Base-by-base conservation (phyloP, 768 basidiomycete genomes). In the Boletus barrowsii region DNA sequence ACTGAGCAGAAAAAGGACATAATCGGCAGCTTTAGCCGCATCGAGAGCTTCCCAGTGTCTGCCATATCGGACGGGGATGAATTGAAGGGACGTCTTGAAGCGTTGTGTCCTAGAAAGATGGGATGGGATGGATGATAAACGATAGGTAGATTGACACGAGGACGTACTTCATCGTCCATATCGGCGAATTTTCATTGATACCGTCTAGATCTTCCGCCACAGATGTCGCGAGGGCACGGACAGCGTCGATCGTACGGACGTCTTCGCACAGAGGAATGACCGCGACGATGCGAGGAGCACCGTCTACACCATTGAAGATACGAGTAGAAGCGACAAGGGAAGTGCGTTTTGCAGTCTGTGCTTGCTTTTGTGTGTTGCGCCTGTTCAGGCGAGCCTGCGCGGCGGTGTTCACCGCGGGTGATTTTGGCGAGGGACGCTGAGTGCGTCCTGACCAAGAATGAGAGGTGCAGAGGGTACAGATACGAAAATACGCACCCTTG, bases 71-170 rank as follows among this genome's bases (percentile, higher is more conserved):
- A 96, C 76, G 40, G 84, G 84, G 49, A 93, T 77, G 70, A 97
- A 90, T 64, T 97, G 94, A 4, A 98, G 76, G 7, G 87, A 90
- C 0, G 93, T 93, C 72, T 90, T 94, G 78, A 93, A 97, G 20
- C 91, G 82, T 46, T 92, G 89, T 36, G 86, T 89, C 66, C 93
- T 95, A 7, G 58, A 5, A 35, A 36, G 22, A 54, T 33, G 39
- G 33, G 35, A 53, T 42, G 33, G 7, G 42, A 35, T 55, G 49
- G 54, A 24, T 36, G 37, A 56, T 32, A 42, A 20, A 39, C 37
- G 49, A 47, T 15, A n/a, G 35, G 24, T 20, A 43, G 15, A 11
- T 4, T n/a, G 1, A 20, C 2, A 13, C 3, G 9, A 47, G 9
- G 20, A 73, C 81, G 52, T 49, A 92, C 90, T 75, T 86, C 60